Evolutionary conservation across 176 grass and related monocot genomes (phyloP).

Genomic region (Ensete glaucum): DNA sequence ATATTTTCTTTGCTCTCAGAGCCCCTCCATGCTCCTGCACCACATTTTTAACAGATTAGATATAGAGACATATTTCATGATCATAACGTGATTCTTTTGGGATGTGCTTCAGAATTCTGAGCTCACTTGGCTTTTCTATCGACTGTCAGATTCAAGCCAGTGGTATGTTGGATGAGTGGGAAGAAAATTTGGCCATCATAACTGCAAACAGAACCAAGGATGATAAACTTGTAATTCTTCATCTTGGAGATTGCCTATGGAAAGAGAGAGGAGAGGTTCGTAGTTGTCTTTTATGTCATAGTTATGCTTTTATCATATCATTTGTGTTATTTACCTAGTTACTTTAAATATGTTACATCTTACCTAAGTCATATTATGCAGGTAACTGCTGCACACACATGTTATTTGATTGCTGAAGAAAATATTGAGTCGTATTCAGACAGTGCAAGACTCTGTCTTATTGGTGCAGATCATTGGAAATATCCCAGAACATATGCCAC

Average conservation of each 20-base stretch:
- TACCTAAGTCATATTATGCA: conserved; percentile 26
- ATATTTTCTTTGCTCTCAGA: too few relatives aligned
- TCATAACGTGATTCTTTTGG: background rate
- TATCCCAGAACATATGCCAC: conserved; percentile 80
- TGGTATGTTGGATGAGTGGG: conserved; percentile 94
- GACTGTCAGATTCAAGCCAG: conserved; percentile 18
- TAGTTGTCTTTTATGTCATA: background rate
- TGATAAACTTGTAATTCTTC: conserved; percentile 84
- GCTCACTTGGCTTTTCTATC: background rate
- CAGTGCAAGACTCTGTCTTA: conserved; percentile 78
- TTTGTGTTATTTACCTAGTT: conserved; percentile 24
- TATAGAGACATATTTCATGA: background rate
- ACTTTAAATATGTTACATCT: background rate
- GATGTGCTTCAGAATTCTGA: background rate
- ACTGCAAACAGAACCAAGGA: conserved; percentile 92
- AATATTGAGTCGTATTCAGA: conserved; percentile 82
- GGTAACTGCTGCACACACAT: conserved; percentile 89
- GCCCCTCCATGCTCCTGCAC: too few relatives aligned
- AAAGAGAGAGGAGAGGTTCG: conserved; percentile 94
- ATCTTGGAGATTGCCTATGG: conserved; percentile 98
- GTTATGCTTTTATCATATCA: conserved; percentile 2
- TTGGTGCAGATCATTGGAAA: conserved; percentile 89
- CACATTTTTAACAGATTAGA: background rate
- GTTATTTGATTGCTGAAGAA: conserved; percentile 91
- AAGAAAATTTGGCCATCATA: conserved; percentile 97